phyloP scores from a whole-genome alignment of 352 stramenopile genomes.

The Phytophthora megakarya region DNA sequence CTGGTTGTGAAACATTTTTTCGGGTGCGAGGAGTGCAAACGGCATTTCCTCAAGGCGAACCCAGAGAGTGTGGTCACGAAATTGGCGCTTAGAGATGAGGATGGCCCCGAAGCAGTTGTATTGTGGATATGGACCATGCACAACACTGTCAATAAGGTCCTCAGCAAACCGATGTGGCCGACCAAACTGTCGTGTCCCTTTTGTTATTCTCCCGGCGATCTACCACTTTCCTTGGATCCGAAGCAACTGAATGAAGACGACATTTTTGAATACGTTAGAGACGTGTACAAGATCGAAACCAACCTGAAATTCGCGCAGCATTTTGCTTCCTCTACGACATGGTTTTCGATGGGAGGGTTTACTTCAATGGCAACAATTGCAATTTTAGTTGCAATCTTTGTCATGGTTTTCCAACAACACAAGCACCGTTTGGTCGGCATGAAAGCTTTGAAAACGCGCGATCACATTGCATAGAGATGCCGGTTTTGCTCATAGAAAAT shows the following conservation, averaged over 20 bases:
- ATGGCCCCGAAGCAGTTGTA: slow-evolving; percentile 46
- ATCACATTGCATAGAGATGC: slow-evolving; percentile 39
- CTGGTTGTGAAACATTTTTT: slow-evolving; percentile 80
- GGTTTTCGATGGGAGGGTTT: slow-evolving; percentile 37
- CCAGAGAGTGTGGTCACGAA: slow-evolving; percentile 48
- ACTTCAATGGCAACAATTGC: slow-evolving; percentile 31
- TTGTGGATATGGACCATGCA: slow-evolving; percentile 85
- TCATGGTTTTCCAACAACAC: slow-evolving; percentile 18
- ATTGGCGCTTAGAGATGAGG: slow-evolving; percentile 42
- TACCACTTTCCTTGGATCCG: slow-evolving; percentile 46
- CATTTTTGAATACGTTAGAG: slow-evolving; percentile 54
- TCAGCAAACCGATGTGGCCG: slow-evolving; percentile 64
- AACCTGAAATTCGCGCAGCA: slow-evolving; percentile 33
- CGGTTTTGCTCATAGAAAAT: no score
- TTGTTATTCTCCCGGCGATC: slow-evolving; percentile 51
- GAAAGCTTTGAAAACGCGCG: slow-evolving; percentile 22
- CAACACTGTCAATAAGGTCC: slow-evolving; percentile 77
- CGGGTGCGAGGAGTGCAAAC: slow-evolving; percentile 70
- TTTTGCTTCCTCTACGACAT: slow-evolving; percentile 8
- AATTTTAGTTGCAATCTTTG: slow-evolving; percentile 28
- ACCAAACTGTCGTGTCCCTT: slow-evolving; percentile 48
- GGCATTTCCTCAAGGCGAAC: slow-evolving; percentile 73
- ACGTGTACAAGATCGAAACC: slow-evolving; percentile 46
- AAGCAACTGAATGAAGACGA: slow-evolving; percentile 44
- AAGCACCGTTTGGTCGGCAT: slow-evolving; percentile 27